A percentile compares a stretch with the other conserved stretches of the same genome.
phyloP scores from a whole-genome alignment of 2,329 filamentous ascomycete species.

The Xylaria multiplex region DNA sequence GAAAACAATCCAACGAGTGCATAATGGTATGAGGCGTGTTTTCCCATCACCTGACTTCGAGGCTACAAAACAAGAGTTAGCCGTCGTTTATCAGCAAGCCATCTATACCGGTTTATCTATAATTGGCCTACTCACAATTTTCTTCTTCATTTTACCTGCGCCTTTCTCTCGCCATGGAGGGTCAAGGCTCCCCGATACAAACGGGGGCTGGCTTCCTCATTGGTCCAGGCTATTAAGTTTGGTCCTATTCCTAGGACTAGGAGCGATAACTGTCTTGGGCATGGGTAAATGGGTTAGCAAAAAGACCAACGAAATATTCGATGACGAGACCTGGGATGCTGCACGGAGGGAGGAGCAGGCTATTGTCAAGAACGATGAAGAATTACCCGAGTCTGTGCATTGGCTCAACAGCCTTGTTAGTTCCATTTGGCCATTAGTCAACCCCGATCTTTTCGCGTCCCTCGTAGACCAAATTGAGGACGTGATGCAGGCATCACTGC shows the following conservation, averaged over 20 bases:
- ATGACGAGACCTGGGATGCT: constrained; percentile 76
- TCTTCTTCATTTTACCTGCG: constrained; percentile 41
- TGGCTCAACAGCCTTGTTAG: constrained; percentile 77
- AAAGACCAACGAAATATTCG: constrained; percentile 70
- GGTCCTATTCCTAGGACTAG: constrained; percentile 45
- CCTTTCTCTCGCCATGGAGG: constrained; percentile 37
- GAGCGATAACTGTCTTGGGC: constrained; percentile 51
- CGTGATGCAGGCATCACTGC: constrained; percentile 81
- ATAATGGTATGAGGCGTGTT: constrained; percentile 55
- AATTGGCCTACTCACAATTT: constrained; percentile 46
- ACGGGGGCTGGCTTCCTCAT: constrained; percentile 23
- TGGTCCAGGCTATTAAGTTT: constrained; percentile 42
- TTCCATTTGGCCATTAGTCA: constrained; percentile 78
- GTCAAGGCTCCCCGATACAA: constrained; percentile 5
- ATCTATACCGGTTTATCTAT: constrained; percentile 52
- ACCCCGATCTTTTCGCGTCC: constrained; percentile 77
- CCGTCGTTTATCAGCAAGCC: constrained; percentile 49
- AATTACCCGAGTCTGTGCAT: constrained; percentile 71
- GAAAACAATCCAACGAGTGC: constrained; percentile 50
- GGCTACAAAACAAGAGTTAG: constrained; percentile 50
- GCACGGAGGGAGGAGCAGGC: constrained; percentile 64
- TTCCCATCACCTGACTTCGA: constrained; percentile 63
- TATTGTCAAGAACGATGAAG: constrained; percentile 53
- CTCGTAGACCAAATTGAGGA: constrained; percentile 78
- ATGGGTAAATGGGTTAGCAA: constrained; percentile 70